Conservation (phyloP, 2,329 filamentous ascomycete genomes). For the Arachnomyces sp. region DNA sequence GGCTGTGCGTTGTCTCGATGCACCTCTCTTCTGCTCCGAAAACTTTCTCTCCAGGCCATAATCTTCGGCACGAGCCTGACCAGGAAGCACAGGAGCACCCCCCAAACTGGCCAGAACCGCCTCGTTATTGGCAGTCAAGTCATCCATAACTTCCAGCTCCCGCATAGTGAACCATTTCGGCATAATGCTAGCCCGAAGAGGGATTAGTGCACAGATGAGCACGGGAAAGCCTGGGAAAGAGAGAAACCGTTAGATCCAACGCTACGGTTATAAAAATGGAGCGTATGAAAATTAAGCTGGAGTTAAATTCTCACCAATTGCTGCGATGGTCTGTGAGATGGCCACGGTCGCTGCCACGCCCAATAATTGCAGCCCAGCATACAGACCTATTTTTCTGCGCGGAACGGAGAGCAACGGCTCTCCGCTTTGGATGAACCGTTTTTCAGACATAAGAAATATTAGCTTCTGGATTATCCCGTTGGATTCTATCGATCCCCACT, state of each 20-base stretch:
- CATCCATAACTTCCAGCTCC: constrained; percentile 46
- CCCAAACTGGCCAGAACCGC: constrained; percentile 48
- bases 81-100: constrained; percentile 38
- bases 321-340: constrained; percentile 53
- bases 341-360: constrained; percentile 49
- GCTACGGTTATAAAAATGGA: background rate
- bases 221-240: constrained; percentile 44
- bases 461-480: constrained; percentile 49
- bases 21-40: constrained; percentile 15
- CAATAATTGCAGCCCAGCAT: constrained; percentile 44
- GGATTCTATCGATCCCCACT: constrained; percentile 43
- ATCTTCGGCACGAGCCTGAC: constrained; percentile 15
- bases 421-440: constrained; percentile 39
- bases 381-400: constrained; percentile 42
- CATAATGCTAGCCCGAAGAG: constrained; percentile 44
- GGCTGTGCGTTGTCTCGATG: constrained; percentile 16
- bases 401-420: constrained; percentile 41
- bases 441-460: constrained; percentile 42
- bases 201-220: constrained; percentile 50
- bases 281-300: background rate
- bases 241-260: background rate
- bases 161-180: constrained; percentile 43
- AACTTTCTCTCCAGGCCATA: constrained; percentile 16
- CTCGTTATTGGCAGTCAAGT: constrained; percentile 47
- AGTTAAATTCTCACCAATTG: constrained; percentile 33